Conservation (phyloP, 2,329 filamentous ascomycete genomes). For the Pseudocercospora vitis region DNA sequence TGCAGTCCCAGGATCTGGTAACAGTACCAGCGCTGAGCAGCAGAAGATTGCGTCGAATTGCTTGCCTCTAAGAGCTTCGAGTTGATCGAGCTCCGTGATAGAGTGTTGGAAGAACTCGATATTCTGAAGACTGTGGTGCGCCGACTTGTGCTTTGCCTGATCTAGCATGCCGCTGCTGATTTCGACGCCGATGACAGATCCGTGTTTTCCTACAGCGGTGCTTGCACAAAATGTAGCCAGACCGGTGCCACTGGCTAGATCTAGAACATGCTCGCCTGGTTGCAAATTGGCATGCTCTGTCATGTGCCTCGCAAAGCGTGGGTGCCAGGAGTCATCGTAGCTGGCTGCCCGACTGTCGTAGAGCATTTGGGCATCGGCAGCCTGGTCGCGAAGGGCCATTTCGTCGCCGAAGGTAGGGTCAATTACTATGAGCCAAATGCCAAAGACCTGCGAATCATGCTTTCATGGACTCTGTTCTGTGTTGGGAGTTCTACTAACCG, state of each 20-base stretch:
- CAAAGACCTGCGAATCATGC: neutral
- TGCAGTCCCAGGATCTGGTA: constrained; percentile 41
- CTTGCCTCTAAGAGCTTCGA: constrained; percentile 20
- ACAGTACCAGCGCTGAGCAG: constrained; percentile 44
- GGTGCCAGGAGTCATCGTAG: constrained; percentile 47
- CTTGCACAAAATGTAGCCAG: constrained; percentile 44
- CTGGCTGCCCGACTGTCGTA: constrained; percentile 39
- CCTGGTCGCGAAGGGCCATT: constrained; percentile 11
- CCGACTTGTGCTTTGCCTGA: constrained; percentile 38
- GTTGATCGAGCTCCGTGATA: constrained; percentile 38
- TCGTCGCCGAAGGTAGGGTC: neutral
- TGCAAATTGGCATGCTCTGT: constrained; percentile 30
- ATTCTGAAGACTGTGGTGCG: constrained; percentile 34
- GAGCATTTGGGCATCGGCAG: constrained; percentile 23
- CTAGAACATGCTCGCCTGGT: constrained; percentile 45
- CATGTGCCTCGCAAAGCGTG: constrained; percentile 42
- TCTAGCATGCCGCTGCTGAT: constrained; percentile 44
- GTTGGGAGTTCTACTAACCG: too few relatives aligned
- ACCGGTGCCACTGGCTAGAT: constrained; percentile 50
- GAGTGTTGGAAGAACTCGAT: constrained; percentile 41
- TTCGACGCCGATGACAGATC: constrained; percentile 45
- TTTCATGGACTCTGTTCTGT: neutral
- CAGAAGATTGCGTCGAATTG: constrained; percentile 41
- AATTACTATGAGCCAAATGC: neutral
- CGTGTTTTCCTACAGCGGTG: constrained; percentile 41